These are phyloP conservation scores for Aspergillus olivimuriae DNA, from an alignment of 495 filamentous ascomycete species.

Conservation along the genomic window DNA sequence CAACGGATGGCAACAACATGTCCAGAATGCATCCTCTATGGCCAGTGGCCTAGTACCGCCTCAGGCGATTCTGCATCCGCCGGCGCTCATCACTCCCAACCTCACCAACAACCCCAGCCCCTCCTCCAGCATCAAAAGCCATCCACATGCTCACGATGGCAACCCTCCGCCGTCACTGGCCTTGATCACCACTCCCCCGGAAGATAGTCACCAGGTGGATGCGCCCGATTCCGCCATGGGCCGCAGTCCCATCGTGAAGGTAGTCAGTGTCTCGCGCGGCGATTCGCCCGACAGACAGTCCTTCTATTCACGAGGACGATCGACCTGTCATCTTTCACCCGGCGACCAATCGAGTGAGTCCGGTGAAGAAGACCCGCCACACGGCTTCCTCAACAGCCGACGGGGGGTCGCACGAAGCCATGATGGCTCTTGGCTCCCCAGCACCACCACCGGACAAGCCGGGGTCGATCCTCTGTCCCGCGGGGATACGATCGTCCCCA, in stretches of 20 bases:
- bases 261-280: constrained; percentile 40
- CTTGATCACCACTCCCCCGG: constrained; percentile 16
- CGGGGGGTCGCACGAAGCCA: constrained; percentile 19
- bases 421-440: constrained; percentile 30
- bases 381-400: constrained; percentile 8
- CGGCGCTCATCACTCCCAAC: constrained; percentile 18
- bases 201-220: constrained; percentile 13
- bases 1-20: constrained; percentile 3
- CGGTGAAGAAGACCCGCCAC: constrained; percentile 19
- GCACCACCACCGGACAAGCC: constrained; percentile 22
- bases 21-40: background rate
- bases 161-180: constrained; percentile 12
- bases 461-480: constrained; percentile 38
- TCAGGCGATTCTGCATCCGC: constrained; percentile 10
- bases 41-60: constrained; percentile 7
- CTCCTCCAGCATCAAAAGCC: constrained; percentile 8
- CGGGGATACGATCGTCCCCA: constrained; percentile 32
- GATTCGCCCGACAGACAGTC: constrained; percentile 39
- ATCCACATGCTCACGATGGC: background rate
- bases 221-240: constrained; percentile 21
- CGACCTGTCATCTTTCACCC: constrained; percentile 36
- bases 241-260: constrained; percentile 41
- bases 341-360: constrained; percentile 22
- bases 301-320: constrained; percentile 19
- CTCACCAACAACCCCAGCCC: constrained; percentile 14